Conservation (phyloP, 106 monocot species). For the Iris macrosiphon region DNA sequence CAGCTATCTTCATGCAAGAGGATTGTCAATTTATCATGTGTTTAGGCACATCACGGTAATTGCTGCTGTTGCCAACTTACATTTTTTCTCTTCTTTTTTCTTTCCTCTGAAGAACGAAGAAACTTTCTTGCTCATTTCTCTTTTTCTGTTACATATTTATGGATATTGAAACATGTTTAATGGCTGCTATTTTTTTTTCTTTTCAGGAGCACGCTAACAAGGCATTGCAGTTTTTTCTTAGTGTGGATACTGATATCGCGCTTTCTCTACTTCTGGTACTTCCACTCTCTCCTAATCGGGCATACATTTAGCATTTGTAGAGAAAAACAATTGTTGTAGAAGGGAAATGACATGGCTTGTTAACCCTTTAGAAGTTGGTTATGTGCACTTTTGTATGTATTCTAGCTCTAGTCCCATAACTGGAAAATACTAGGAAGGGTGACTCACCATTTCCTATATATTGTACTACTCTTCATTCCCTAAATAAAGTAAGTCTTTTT, state of each 20-base stretch:
- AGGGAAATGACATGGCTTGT: too few relatives aligned
- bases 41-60: constrained; percentile 71
- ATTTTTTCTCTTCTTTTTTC: background rate
- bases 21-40: constrained; percentile 63
- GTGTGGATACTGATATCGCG: constrained; percentile 34
- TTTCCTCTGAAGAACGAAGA: too few relatives aligned
- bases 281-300: background rate
- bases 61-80: constrained; percentile 2
- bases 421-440: too few relatives aligned
- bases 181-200: constrained; percentile 3
- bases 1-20: constrained; percentile 70
- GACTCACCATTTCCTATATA: too few relatives aligned
- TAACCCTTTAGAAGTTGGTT: too few relatives aligned
- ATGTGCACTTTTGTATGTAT: too few relatives aligned
- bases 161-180: background rate
- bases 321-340: too few relatives aligned
- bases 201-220: constrained; percentile 79
- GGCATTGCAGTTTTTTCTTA: constrained; percentile 76
- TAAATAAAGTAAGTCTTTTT: too few relatives aligned
- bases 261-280: constrained; percentile 71
- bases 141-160: too few relatives aligned
- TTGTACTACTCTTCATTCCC: too few relatives aligned
- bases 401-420: too few relatives aligned
- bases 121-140: too few relatives aligned
- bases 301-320: background rate